phyloP scores from a whole-genome alignment of 2,329 filamentous ascomycete species.

The Nemania sp. region DNA sequence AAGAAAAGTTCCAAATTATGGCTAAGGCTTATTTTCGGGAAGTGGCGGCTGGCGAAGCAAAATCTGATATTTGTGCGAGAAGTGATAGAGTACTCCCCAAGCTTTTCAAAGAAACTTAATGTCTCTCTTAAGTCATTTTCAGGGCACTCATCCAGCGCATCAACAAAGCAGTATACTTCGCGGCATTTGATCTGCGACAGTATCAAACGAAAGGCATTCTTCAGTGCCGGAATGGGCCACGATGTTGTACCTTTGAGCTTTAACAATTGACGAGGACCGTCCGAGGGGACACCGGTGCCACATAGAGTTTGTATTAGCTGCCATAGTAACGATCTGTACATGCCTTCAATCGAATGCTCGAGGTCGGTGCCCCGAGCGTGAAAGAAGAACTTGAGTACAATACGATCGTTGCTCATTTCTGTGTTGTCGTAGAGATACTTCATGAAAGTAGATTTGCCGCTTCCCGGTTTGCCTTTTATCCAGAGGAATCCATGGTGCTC shows the following conservation, averaged over 20 bases:
- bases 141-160: slow-evolving; percentile 44
- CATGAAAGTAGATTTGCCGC: slow-evolving; percentile 58
- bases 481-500: slow-evolving; percentile 48
- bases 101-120: slow-evolving; percentile 36
- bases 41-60: slow-evolving; percentile 54
- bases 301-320: slow-evolving; percentile 12
- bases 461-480: slow-evolving; percentile 53
- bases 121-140: slow-evolving; percentile 39
- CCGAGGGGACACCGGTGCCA: not conserved
- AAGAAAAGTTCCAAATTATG: slow-evolving; percentile 45
- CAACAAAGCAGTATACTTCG: slow-evolving; percentile 38
- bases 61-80: slow-evolving; percentile 9
- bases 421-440: slow-evolving; percentile 52
- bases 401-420: slow-evolving; percentile 34
- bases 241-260: not conserved
- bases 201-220: slow-evolving; percentile 23
- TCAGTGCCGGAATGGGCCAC: slow-evolving; percentile 34
- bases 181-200: slow-evolving; percentile 16
- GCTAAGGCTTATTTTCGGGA: slow-evolving; percentile 56
- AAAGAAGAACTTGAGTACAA: slow-evolving; percentile 62
- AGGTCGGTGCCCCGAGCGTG: slow-evolving; percentile 22
- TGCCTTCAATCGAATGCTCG: slow-evolving; percentile 24
- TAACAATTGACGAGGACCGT: not conserved
- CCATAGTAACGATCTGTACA: slow-evolving; percentile 32
- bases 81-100: slow-evolving; percentile 9